Evolutionary conservation across 78 protist species (phyloP).

Genomic region (Speleostelium caveatum): DNA sequence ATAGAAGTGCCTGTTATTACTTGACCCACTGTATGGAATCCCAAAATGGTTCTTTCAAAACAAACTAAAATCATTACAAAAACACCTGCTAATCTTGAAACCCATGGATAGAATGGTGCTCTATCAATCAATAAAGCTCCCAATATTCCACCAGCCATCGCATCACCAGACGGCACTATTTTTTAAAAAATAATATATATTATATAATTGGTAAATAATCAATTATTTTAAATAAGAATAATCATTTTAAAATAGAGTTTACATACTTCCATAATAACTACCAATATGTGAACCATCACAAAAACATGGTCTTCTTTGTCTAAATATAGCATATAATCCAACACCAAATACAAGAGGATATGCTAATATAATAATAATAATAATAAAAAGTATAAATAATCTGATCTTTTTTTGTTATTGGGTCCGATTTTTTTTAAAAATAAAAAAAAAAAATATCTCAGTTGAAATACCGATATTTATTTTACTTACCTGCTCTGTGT

Average conservation of each 20-base stretch:
- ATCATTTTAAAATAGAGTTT: too few species aligned
- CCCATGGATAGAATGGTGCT: constrained; percentile 71
- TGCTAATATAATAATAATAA: constrained; percentile 10
- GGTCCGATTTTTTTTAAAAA: background rate
- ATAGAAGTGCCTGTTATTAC: constrained; percentile 69
- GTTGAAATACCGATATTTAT: too few species aligned
- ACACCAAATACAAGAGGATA: constrained; percentile 78
- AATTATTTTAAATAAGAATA: background rate
- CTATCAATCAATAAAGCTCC: constrained; percentile 60
- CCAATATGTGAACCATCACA: constrained; percentile 69
- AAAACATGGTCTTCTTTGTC: constrained; percentile 67
- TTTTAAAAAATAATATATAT: background rate
- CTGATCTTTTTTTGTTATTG: background rate
- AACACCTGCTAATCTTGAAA: constrained; percentile 57
- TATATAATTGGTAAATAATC: background rate
- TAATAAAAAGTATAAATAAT: too few species aligned
- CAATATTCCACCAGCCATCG: constrained; percentile 78
- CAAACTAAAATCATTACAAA: constrained; percentile 61
- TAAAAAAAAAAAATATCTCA: background rate
- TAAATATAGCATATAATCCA: constrained; percentile 66
- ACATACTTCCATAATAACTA: constrained; percentile 69
- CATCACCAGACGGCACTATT: constrained; percentile 81
- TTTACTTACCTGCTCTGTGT: constrained; percentile 37
- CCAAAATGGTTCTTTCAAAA: constrained; percentile 71
- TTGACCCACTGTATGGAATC: constrained; percentile 68